Evolutionary conservation across 306 rosid species (phyloP), one percentile per base, ranked within the genome.

Genomic region (Psophocarpus tetragonolobus): DNA sequence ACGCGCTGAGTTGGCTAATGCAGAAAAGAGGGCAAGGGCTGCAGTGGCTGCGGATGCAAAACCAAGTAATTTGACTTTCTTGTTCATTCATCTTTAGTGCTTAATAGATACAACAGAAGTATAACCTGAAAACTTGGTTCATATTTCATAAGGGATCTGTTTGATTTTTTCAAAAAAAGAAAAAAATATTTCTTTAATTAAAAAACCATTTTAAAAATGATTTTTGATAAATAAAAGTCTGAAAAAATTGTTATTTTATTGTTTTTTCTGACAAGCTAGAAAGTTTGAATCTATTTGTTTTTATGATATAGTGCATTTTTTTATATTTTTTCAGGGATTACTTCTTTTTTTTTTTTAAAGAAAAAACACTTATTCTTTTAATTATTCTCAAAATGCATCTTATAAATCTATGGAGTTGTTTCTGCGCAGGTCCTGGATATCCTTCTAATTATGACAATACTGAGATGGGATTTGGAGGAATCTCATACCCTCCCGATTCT

Each of bases 1-100:
- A 68, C 87, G 77, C 5, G 88, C 84, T n/a, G 97, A 95, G 81
- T 89, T 95, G 68, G 96, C 92, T 39, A 84, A 91, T 80, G 93
- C 93, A 41, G 92, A 92, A 76, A 91, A 88, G 84, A 89, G 90
- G 78, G 89, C 93, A 15, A 88, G 89, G 82, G 95, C 97, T 29
- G 86, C 86, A 0, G 76, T 82, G 71, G 79, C 84, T 62, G 83
- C 85, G 21, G 90, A 85, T 57, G 81, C 92, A 61, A 91, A 90
- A 38, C 90, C 93, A 82, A 79, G 97, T 92, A 86, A 81, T 82
- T 57, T 48, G 58, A 29, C 53, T 60, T 47, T 42, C 47, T 20
- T 53, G 11, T 3, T 51, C 36, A 2, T 45, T 51, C 42, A 70
- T 69, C 38, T 35, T 73, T 62, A 56, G 54, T 39, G 21, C 70